These are phyloP conservation scores for Monilinia fructigena DNA, from an alignment of 2,329 filamentous ascomycete genomes.

Conservation along the genomic window DNA sequence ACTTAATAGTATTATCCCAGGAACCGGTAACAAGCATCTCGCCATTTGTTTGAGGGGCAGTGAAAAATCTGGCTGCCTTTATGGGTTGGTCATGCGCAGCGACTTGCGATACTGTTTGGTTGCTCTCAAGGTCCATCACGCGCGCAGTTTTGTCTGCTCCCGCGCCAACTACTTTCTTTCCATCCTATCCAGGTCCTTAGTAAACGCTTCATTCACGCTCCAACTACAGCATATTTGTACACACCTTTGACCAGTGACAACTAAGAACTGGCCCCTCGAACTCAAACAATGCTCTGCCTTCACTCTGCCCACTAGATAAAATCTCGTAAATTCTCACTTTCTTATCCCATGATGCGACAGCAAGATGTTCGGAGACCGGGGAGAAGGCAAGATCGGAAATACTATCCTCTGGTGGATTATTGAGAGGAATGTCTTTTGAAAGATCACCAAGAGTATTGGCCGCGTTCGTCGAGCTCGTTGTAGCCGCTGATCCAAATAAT, in stretches of 20 bases:
- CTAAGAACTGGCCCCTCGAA: conserved; percentile 82
- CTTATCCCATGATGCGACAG: conserved; percentile 94
- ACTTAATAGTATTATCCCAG: conserved; percentile 88
- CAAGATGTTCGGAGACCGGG: conserved; percentile 73
- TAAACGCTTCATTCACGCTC: conserved; percentile 20
- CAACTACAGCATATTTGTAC: conserved; percentile 34
- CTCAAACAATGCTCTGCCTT: conserved; percentile 82
- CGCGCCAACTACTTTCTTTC: conserved; percentile 80
- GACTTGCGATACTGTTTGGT: conserved; percentile 64
- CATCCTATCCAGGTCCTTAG: conserved; percentile 61
- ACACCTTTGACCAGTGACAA: conserved; percentile 84
- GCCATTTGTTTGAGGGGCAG: conserved; percentile 58
- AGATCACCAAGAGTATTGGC: conserved; percentile 84
- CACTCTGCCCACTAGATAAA: conserved; percentile 69
- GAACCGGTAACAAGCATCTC: conserved; percentile 89
- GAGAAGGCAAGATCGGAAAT: conserved; percentile 87
- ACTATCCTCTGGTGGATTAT: conserved; percentile 79
- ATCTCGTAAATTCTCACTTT: conserved; percentile 98
- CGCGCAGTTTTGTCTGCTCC: conserved; percentile 90
- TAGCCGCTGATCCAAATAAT: conserved; percentile 54
- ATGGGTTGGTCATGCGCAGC: conserved; percentile 84
- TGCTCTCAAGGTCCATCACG: conserved; percentile 75
- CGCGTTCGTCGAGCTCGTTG: conserved; percentile 47
- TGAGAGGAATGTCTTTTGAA: conserved; percentile 80
- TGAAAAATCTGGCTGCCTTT: conserved; percentile 74